Conservation (phyloP, 305 asterid species). For the Fraxinus velutina region DNA sequence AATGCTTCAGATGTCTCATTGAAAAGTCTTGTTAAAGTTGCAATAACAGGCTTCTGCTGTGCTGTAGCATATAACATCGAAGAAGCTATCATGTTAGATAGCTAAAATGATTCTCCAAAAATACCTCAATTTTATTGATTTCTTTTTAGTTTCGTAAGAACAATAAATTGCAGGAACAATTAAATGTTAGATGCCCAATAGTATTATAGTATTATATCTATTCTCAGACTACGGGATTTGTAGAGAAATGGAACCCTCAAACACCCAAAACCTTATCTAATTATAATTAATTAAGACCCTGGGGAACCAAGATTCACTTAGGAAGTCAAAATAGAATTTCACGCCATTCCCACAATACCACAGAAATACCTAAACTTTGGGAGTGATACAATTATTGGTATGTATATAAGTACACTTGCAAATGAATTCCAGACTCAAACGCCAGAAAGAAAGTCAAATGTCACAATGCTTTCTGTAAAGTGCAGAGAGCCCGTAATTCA, state of each 20-base stretch:
- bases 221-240: background rate
- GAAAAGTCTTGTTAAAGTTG: constrained; percentile 83
- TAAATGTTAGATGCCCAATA: background rate
- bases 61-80: constrained; percentile 46
- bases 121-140: background rate
- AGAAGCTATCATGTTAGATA: constrained; percentile 4
- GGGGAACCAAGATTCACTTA: background rate
- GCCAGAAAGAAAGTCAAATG: background rate
- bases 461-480: background rate
- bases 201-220: background rate
- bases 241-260: background rate
- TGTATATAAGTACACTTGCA: background rate
- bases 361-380: background rate
- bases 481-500: background rate
- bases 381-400: background rate
- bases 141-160: background rate
- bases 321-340: background rate
- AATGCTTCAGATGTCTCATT: constrained; percentile 86
- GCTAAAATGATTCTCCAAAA: constrained; percentile 5
- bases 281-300: background rate
- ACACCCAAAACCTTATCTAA: background rate
- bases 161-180: background rate
- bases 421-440: background rate
- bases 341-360: background rate
- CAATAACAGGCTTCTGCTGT: constrained; percentile 76